Conservation (phyloP, 495 filamentous ascomycete genomes). For the Neurospora tetrasperma region DNA sequence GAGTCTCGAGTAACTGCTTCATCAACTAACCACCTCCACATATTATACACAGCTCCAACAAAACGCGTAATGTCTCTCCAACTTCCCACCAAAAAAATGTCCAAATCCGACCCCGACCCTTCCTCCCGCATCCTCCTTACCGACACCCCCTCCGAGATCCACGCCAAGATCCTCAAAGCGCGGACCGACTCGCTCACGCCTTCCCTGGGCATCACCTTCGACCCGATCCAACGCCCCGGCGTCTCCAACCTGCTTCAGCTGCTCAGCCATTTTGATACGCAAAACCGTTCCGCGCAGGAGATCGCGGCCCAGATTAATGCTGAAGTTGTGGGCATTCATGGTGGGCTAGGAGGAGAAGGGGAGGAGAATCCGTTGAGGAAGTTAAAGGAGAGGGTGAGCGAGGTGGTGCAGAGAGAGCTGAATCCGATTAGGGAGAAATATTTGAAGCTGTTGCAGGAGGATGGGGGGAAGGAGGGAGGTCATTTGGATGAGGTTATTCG, state of each 20-base stretch:
- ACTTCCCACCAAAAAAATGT: constrained; percentile 75
- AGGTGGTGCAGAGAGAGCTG: constrained; percentile 45
- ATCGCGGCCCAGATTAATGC: constrained; percentile 41
- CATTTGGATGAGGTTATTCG: constrained; percentile 50
- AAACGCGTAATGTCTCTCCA: constrained; percentile 84
- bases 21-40: too few relatives aligned
- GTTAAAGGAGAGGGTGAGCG: constrained; percentile 56
- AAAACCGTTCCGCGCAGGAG: constrained; percentile 35
- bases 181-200: constrained; percentile 60
- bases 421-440: constrained; percentile 52
- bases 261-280: constrained; percentile 50
- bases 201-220: constrained; percentile 48
- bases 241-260: constrained; percentile 81
- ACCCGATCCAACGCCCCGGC: constrained; percentile 60
- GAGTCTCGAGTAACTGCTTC: too few relatives aligned
- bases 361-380: constrained; percentile 44
- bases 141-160: constrained; percentile 51
- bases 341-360: background rate
- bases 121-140: constrained; percentile 72
- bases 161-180: constrained; percentile 55
- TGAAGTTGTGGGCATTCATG: background rate
- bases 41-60: constrained; percentile 33
- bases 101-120: constrained; percentile 67
- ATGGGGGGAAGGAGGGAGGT: constrained; percentile 22
- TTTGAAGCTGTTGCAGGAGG: constrained; percentile 34